phyloP scores from a whole-genome alignment of 1,284 basidiomycete species.

The Rugiboletus extremiorientalis region DNA sequence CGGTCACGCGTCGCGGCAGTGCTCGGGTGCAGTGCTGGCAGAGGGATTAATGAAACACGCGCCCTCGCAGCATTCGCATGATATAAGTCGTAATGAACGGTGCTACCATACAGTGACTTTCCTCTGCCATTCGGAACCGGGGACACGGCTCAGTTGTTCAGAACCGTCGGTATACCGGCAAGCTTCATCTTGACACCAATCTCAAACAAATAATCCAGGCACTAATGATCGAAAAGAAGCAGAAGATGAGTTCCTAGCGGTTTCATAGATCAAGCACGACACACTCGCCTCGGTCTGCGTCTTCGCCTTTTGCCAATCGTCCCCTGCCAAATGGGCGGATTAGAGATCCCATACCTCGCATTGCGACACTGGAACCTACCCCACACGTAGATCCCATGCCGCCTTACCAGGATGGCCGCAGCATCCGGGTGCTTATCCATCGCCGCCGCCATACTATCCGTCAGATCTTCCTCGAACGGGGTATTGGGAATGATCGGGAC shows the following conservation, averaged over 20 bases:
- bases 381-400: conserved; percentile 87
- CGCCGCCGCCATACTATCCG: conserved; percentile 80
- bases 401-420: conserved; percentile 74
- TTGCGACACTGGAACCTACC: conserved; percentile 44
- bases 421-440: conserved; percentile 80
- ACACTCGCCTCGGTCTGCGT: conserved; percentile 70
- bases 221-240: too few species aligned
- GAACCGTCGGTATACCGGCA: conserved; percentile 51
- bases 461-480: conserved; percentile 83
- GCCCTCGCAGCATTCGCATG: too few species aligned
- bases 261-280: background rate
- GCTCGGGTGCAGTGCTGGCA: background rate
- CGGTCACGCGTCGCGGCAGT: background rate
- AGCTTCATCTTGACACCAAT: conserved; percentile 79
- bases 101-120: too few species aligned
- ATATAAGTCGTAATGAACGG: too few species aligned
- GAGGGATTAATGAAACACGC: conserved; percentile 7
- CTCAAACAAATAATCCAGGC: conserved; percentile 86
- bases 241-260: too few species aligned
- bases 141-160: conserved; percentile 32
- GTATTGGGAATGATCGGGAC: conserved; percentile 90
- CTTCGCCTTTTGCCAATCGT: conserved; percentile 86
- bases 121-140: too few species aligned
- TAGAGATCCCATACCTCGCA: background rate
- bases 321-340: conserved; percentile 40